Evolutionary conservation across 768 basidiomycete species (phyloP), one percentile per base, ranked within the genome.

Genomic region (Cystofilobasidium capitatum): DNA sequence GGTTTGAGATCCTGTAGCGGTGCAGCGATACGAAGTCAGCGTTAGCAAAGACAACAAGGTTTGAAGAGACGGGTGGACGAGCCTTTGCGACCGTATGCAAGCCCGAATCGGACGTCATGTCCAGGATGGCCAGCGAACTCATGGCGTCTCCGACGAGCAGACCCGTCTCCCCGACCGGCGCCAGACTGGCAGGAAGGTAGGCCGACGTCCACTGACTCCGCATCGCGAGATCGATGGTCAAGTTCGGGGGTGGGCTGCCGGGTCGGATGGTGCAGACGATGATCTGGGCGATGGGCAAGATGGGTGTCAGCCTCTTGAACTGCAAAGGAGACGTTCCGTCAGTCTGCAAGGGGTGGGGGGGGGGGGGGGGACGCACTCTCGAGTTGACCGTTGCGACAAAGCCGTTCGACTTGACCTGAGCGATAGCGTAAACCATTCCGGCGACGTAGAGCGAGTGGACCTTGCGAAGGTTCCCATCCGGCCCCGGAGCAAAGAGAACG

Each of bases 171-270:
- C 79, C 81, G 57, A 81, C 81, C 3, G 83, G 78, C 0, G 82
- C 83, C 26, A 96, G 77, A 64, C 83, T 85, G 5, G 83, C 84
- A 35, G 92, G 84, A 65, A 88, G 69, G 77, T 92, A 91, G 64
- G 88, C 91, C 74, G 90, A 88, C 70, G 87, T 85, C 86, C 89
- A 92, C 44, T 82, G 79, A n/a, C n/a, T n/a, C n/a, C n/a, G n/a
- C n/a, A n/a, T n/a, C 0, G 82, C 75, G 9, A 83, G 71, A 36
- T 79, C 78, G 44, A 79, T 72, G 17, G 88, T 75, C 7, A n/a
- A n/a, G n/a, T n/a, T n/a, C n/a, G n/a, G n/a, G n/a, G n/a, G 73
- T 72, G 70, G 24, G 42, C 0, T 29, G 13, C 59, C 17, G 51
- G 51, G 29, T 55, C 31, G n/a, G 51, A 55, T 26, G 17, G 55